Evolutionary conservation across 1,284 basidiomycete genomes (phyloP).

Genomic region (Pterula multifida): DNA sequence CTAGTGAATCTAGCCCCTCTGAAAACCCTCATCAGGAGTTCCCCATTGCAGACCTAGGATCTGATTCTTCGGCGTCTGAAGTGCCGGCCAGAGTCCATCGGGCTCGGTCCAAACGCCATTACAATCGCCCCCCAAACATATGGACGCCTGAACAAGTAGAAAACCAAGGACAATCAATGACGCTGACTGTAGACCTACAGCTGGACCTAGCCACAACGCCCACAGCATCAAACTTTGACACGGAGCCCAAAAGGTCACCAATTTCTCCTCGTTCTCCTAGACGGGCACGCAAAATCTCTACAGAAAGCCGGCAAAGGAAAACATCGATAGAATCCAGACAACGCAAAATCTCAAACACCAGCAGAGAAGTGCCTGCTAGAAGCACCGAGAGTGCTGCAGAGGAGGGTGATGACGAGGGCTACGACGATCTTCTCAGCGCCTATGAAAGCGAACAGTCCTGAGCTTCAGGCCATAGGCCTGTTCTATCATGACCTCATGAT

Average conservation of each 20-base stretch:
- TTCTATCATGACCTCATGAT: background rate
- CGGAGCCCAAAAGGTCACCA: constrained; percentile 15
- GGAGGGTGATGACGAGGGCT: constrained; percentile 69
- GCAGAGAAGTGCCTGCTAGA: constrained; percentile 18
- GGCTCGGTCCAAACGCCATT: constrained; percentile 38
- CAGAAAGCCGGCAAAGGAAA: constrained; percentile 13
- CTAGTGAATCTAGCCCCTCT: constrained; percentile 21
- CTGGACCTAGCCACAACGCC: constrained; percentile 42
- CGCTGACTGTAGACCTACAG: constrained; percentile 40
- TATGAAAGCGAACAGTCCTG: constrained; percentile 52
- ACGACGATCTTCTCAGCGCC: constrained; percentile 63
- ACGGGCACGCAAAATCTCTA: constrained; percentile 16
- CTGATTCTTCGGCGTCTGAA: constrained; percentile 33
- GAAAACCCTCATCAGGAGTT: constrained; percentile 13
- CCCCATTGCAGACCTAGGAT: constrained; percentile 22
- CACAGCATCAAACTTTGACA: constrained; percentile 35
- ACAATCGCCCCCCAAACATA: constrained; percentile 31
- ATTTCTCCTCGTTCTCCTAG: constrained; percentile 21
- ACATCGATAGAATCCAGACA: constrained; percentile 19
- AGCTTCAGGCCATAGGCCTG: background rate
- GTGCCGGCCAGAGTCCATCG: constrained; percentile 24
- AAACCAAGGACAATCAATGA: constrained; percentile 25
- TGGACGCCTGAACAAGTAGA: constrained; percentile 15
- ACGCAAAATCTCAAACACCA: constrained; percentile 34
- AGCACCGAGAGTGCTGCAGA: constrained; percentile 49